These are phyloP conservation scores for Mycena olivaceomarginata DNA, from an alignment of 768 basidiomycete species.

Conservation along the genomic window DNA sequence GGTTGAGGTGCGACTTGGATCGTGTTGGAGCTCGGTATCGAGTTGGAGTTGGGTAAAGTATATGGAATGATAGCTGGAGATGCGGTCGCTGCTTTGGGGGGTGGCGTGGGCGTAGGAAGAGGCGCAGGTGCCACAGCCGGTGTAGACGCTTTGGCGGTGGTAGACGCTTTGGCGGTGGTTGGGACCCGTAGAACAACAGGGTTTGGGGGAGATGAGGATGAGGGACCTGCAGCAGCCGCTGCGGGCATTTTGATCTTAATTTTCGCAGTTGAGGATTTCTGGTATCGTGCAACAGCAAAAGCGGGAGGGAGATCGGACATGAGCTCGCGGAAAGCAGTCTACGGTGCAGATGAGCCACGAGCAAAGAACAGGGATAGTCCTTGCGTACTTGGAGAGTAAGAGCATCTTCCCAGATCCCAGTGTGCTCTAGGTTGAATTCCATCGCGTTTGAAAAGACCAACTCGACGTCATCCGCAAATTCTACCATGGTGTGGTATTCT, in stretches of 20 bases:
- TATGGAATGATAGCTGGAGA: constrained; percentile 47
- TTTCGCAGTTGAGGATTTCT: constrained; percentile 73
- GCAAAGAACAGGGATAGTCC: constrained; percentile 29
- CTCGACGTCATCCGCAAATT: constrained; percentile 92
- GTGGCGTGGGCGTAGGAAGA: constrained; percentile 48
- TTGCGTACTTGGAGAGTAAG: constrained; percentile 72
- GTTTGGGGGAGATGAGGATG: constrained; percentile 43
- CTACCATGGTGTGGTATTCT: constrained; percentile 79
- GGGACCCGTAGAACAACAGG: constrained; percentile 62
- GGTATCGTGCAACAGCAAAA: constrained; percentile 77
- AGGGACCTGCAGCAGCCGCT: constrained; percentile 54
- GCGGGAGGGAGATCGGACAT: constrained; percentile 88
- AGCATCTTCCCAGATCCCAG: constrained; percentile 89
- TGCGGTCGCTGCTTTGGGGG: constrained; percentile 47
- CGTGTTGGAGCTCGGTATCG: constrained; percentile 36
- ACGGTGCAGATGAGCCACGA: constrained; percentile 33
- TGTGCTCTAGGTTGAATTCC: constrained; percentile 91
- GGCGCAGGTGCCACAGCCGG: constrained; percentile 45
- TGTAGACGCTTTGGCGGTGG: constrained; percentile 46
- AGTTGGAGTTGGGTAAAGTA: constrained; percentile 8
- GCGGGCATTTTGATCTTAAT: constrained; percentile 83
- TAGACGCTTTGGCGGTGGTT: constrained; percentile 43
- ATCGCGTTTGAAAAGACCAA: constrained; percentile 94
- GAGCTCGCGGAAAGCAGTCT: constrained; percentile 85
- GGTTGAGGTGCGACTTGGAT: constrained; percentile 43